Percentiles rank a stretch among this genome's conserved stretches.
Conservation (phyloP, 441 rosid species). For the Omphalea diandra region DNA sequence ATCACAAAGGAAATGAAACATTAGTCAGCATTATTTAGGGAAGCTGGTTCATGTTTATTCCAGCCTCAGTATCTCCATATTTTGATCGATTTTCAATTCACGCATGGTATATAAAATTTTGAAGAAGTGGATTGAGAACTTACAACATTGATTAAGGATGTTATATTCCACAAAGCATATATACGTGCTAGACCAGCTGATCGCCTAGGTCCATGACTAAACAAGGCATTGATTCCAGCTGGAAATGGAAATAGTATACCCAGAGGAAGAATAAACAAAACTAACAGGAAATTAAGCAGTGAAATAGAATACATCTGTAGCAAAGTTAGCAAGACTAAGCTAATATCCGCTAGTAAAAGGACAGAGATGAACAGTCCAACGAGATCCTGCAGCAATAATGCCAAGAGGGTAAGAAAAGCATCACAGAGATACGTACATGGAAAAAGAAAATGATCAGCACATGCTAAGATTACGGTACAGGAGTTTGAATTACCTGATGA, state of each 20-base stretch:
- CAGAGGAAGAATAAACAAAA: constrained; percentile 68
- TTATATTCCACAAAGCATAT: constrained; percentile 82
- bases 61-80: not conserved
- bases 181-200: constrained; percentile 79
- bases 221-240: constrained; percentile 85
- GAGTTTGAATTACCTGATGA: constrained; percentile 62
- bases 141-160: constrained; percentile 81
- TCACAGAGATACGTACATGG: not conserved
- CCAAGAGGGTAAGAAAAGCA: constrained; percentile 8
- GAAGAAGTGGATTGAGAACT: constrained; percentile 27
- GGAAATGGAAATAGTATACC: constrained; percentile 82
- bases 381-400: constrained; percentile 59
- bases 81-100: not conserved
- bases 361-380: constrained; percentile 81
- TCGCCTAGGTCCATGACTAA: constrained; percentile 86
- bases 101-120: not conserved
- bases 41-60: not conserved
- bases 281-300: constrained; percentile 56
- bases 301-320: constrained; percentile 90
- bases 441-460: constrained; percentile 2
- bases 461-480: not conserved
- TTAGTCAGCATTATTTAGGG: not conserved
- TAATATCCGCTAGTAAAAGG: constrained; percentile 73
- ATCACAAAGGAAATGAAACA: not conserved
- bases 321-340: constrained; percentile 79